Conservation (phyloP, 352 stramenopile species). For the Elongisporangium undulatum region DNA sequence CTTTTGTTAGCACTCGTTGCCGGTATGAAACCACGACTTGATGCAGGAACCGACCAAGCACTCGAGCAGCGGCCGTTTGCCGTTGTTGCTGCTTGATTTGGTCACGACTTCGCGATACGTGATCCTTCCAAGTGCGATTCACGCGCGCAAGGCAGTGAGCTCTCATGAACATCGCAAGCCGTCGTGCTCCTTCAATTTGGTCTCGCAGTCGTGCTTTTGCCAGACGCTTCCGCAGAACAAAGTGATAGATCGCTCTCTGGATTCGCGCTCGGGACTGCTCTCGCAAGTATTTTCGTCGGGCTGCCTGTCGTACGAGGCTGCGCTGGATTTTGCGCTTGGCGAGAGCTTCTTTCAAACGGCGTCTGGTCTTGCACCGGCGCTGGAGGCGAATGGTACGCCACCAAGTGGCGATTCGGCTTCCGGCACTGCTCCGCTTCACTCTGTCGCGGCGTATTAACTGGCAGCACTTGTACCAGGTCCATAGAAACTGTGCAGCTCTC, state of each 20-base stretch:
- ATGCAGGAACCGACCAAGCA: conserved; percentile 13
- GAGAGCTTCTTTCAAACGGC: not conserved
- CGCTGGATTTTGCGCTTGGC: not conserved
- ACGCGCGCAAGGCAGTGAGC: not conserved
- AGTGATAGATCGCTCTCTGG: not conserved
- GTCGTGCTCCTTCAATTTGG: not conserved
- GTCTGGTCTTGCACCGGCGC: not conserved
- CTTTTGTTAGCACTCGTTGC: not conserved
- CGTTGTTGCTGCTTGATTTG: not conserved
- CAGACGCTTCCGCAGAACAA: not conserved
- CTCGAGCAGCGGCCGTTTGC: not conserved
- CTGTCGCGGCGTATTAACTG: not conserved
- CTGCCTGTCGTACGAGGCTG: not conserved
- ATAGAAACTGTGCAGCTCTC: conserved; percentile 2
- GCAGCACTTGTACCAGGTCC: not conserved
- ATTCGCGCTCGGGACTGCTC: not conserved
- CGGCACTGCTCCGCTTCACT: not conserved
- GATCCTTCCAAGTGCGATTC: not conserved
- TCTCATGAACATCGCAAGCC: not conserved
- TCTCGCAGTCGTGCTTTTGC: not conserved
- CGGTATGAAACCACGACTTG: not conserved
- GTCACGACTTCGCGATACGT: not conserved
- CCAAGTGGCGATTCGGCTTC: conserved; percentile 4
- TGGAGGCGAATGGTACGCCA: not conserved
- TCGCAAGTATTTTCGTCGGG: not conserved